Evolutionary conservation across 2,329 filamentous ascomycete species (phyloP).

Genomic region (Penicillium sp.): DNA sequence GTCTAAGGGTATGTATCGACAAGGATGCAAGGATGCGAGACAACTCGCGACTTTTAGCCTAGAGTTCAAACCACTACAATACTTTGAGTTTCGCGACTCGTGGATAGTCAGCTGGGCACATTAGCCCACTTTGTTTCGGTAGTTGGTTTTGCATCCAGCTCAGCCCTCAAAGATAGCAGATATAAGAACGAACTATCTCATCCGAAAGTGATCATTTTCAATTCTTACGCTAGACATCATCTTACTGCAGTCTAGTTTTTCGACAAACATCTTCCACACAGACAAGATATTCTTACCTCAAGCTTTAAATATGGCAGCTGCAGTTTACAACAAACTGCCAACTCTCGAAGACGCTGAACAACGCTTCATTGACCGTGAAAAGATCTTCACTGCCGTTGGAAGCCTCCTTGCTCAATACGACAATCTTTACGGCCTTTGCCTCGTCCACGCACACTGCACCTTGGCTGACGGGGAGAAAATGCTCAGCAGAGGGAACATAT

Average conservation of each 20-base stretch:
- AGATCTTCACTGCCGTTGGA: not conserved
- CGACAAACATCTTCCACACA: not conserved
- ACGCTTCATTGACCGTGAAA: not conserved
- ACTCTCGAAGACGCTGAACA: not conserved
- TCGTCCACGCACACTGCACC: not conserved
- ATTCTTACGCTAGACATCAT: not conserved
- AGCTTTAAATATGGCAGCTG: not conserved
- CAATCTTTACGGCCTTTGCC: not conserved
- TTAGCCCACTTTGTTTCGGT: not conserved
- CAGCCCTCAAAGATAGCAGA: not conserved
- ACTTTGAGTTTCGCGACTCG: not conserved
- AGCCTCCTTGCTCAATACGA: too few relatives aligned
- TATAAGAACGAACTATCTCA: not conserved
- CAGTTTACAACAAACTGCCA: not conserved
- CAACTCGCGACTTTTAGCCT: not conserved
- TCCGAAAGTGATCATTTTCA: not conserved
- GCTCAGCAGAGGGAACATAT: not conserved
- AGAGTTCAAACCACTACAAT: not conserved
- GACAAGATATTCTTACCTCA: not conserved
- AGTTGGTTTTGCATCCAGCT: not conserved
- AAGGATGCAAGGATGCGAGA: not conserved
- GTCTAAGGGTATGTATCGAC: not conserved
- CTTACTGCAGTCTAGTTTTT: not conserved
- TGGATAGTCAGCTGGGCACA: not conserved
- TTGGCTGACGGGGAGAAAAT: not conserved